Evolutionary conservation across 1,284 basidiomycete genomes (phyloP).

Genomic region (Tilletiaria anomala): DNA sequence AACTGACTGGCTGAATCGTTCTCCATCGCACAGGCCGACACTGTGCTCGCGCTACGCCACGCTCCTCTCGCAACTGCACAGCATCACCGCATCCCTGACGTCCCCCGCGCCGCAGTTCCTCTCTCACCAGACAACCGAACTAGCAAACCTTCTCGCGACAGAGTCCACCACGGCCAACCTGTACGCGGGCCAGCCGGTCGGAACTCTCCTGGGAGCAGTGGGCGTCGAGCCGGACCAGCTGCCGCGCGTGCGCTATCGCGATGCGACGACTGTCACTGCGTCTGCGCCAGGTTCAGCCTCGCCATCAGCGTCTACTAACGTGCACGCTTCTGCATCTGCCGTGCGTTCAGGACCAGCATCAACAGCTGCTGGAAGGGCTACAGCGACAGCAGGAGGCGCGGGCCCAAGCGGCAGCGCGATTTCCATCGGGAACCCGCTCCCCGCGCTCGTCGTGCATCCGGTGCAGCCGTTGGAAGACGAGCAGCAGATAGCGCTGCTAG

Average conservation of each 20-base stretch:
- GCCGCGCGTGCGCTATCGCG: not conserved
- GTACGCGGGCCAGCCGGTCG: not conserved
- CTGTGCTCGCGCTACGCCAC: conserved; percentile 2
- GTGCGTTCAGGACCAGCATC: too few relatives aligned
- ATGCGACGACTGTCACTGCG: not conserved
- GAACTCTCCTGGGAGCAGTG: not conserved
- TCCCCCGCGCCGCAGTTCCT: conserved; percentile 1
- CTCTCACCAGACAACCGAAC: not conserved
- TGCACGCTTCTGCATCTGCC: not conserved
- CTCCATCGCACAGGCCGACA: conserved; percentile 1
- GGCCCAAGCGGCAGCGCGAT: not conserved
- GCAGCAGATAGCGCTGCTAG: not conserved
- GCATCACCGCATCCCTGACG: conserved; percentile 3
- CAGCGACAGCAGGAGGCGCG: not conserved
- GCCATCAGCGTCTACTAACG: not conserved
- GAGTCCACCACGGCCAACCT: conserved; percentile 2
- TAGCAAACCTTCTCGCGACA: not conserved
- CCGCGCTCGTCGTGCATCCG: conserved; percentile 1
- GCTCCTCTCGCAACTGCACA: conserved; percentile 5
- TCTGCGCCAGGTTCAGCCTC: not conserved
- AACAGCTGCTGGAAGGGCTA: too few relatives aligned
- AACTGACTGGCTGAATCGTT: not conserved
- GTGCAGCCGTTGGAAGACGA: conserved; percentile 1
- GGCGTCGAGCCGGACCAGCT: not conserved
- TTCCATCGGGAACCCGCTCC: conserved; percentile 1